These are phyloP conservation scores for Penicillium expansum DNA, from an alignment of 2,329 filamentous ascomycete species.

Conservation along the genomic window DNA sequence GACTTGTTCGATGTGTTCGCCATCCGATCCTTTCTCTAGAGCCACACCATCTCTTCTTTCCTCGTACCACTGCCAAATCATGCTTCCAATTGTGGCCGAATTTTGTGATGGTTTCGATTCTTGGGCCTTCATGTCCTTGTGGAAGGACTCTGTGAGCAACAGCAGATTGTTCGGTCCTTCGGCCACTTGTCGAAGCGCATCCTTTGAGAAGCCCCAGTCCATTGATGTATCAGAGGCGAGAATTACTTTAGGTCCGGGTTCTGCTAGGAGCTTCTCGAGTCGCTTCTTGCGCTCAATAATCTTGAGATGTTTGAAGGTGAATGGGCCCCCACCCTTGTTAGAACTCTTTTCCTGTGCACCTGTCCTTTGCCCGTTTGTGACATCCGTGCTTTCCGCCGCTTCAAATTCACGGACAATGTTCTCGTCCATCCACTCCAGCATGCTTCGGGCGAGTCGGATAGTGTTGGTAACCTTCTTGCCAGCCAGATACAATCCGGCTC, in stretches of 20 bases:
- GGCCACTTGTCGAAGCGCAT: slow-evolving; percentile 71
- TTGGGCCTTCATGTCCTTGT: slow-evolving; percentile 25
- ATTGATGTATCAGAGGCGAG: slow-evolving; percentile 85
- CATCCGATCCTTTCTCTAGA: slow-evolving; percentile 52
- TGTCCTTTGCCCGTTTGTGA: slow-evolving; percentile 36
- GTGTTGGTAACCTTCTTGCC: slow-evolving; percentile 84
- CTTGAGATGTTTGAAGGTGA: slow-evolving; percentile 84
- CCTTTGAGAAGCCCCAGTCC: slow-evolving; percentile 92
- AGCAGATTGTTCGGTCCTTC: slow-evolving; percentile 77
- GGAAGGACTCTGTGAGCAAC: slow-evolving; percentile 72
- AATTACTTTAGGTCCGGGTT: slow-evolving; percentile 65
- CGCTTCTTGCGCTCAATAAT: slow-evolving; percentile 79
- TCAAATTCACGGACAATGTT: slow-evolving; percentile 91
- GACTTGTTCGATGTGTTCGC: slow-evolving; percentile 65
- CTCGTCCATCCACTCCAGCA: slow-evolving; percentile 99
- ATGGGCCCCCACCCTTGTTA: slow-evolving; percentile 62
- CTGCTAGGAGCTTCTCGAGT: slow-evolving; percentile 65
- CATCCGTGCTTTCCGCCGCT: slow-evolving; percentile 50
- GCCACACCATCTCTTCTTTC: slow-evolving; percentile 64
- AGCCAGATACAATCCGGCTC: slow-evolving; percentile 70
- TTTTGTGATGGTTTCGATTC: slow-evolving; percentile 34
- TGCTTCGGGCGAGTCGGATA: slow-evolving; percentile 85
- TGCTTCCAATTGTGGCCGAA: slow-evolving; percentile 63
- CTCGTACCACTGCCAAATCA: slow-evolving; percentile 77
- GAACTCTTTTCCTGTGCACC: slow-evolving; percentile 40